Evolutionary conservation across 1,284 basidiomycete genomes (phyloP).

Genomic region (Sanguinoderma infundibulare): DNA sequence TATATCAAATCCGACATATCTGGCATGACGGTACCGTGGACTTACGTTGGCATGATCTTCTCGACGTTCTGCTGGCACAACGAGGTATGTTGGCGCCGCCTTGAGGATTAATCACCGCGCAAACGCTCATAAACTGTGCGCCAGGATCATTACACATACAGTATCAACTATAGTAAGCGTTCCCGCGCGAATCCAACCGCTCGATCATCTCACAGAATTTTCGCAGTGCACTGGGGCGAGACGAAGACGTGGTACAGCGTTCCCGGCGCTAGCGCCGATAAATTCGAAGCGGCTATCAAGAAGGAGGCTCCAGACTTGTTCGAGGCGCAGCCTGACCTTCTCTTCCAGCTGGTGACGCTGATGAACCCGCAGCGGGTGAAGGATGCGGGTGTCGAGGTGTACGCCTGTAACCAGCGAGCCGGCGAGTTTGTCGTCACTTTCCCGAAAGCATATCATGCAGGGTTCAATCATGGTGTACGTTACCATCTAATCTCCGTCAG

Average conservation of each 20-base stretch:
- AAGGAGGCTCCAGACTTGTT: constrained; percentile 98
- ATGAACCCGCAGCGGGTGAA: constrained; percentile 93
- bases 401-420: constrained; percentile 94
- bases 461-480: constrained; percentile 95
- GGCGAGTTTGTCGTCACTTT: constrained; percentile 99
- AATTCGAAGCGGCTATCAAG: constrained; percentile 96
- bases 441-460: constrained; percentile 98
- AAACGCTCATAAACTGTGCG: constrained; percentile 17
- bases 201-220: constrained; percentile 16
- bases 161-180: constrained; percentile 88
- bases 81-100: constrained; percentile 61
- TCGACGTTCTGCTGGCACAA: constrained; percentile 99
- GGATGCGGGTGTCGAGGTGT: constrained; percentile 92
- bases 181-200: constrained; percentile 3
- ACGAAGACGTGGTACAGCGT: constrained; percentile 99
- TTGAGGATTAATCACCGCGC: constrained; percentile 5
- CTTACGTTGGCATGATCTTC: constrained; percentile 99
- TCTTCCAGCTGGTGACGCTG: constrained; percentile 97
- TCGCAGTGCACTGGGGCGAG: constrained; percentile 96
- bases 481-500: neutral
- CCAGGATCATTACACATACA: constrained; percentile 97
- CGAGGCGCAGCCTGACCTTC: constrained; percentile 94
- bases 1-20: constrained; percentile 99
- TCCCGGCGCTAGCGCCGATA: constrained; percentile 91
- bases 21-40: constrained; percentile 99